Evolutionary conservation across 768 basidiomycete genomes (phyloP), one percentile per base, ranked within the genome.

Genomic region (Leccinum rimulosum): DNA sequence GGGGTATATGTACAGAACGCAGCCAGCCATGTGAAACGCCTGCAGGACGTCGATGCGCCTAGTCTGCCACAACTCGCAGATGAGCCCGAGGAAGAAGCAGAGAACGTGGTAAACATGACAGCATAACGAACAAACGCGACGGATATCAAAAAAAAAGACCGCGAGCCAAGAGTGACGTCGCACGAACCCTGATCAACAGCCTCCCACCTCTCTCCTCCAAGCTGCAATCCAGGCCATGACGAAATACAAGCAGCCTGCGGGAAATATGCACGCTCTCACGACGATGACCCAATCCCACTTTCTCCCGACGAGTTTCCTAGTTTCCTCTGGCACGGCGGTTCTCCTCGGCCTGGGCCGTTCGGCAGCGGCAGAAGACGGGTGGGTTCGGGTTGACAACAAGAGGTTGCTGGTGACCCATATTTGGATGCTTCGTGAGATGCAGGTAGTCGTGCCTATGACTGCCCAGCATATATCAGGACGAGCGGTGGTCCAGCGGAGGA

Each of bases 391-490:
- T 6, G 62, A 60, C 30, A 55, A 43, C 4, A 73, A 74, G 58
- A 98, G 82, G 71, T 98, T 98, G 68, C 88, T 90, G 43, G 95
- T 96, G 27, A 97, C 95, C 94, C 95, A 98, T 60, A 97, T 87
- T 75, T 97, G 93, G 56, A 98, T 82, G 64, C 87, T 84, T 55
- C 91, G 82, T 64, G 87, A 88, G 56, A 88, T 78, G 68, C 88
- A 91, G 0, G 96, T 97, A 50, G 91, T 93, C 12, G 88, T 94
- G 0, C 88, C 95, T 51, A 98, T 90, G 11, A 88, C 82, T 4
- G 93, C 88, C 96, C 96, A 98, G 53, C 85, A 88, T 5, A 89
- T 76, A n/a, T 92, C 86, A 0, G 94, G 93, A 9, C 94, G 83
- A 35, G 77, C 78, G 17, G 82, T 80, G 55, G 85, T 79, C 73